Base-by-base conservation (phyloP, 2,329 filamentous ascomycete genomes). In the Colletotrichum paranaense region DNA sequence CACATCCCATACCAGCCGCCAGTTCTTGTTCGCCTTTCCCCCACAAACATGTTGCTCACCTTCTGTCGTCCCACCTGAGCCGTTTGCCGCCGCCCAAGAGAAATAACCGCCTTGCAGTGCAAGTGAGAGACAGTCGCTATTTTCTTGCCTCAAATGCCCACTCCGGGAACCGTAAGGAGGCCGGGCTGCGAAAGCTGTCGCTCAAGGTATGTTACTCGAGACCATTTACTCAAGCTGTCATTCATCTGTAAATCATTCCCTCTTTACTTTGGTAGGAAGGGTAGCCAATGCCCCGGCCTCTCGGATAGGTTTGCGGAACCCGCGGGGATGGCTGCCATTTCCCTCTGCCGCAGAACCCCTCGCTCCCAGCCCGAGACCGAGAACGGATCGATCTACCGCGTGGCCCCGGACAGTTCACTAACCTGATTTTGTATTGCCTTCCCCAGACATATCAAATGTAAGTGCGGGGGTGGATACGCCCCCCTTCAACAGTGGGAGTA, bases 151-250 rank as follows among this genome's bases (percentile, higher is more conserved):
- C 19, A 24, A 53, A 70, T 70, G 67, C 53, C 67, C 42, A 28
- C 19, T 24, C 30, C 67, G 32, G 62, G 55, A 32, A 16, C 22
- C 24, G 42, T 52, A 16, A 62, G 62, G 26, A 71, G 68, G 22
- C 62, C 56, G 22, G 68, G 68, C 32, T 71, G 68, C 56, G 56
- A 67, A 32, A 71, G 56, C 46, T 71, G 68, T 49, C 68, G 68
- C 24, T 30, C 62, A 4, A 71, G 46, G 68, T 71, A 60, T 56
- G 46, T 62, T 28, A 19, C 28, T 30, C 9, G 8, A 9, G 4
- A n/a, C 11, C 11, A 28, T 35, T 32, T 12, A 6, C 30, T 53
- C 4, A 8, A 2, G 5, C 6, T 7, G 0, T 19, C 1, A 42
- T 42, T 6, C 38, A 42, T 42, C 14, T 42, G 38, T 42, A 42